These are phyloP conservation scores for Penicillium pancosmium DNA, from an alignment of 495 filamentous ascomycete species.

Conservation along the genomic window DNA sequence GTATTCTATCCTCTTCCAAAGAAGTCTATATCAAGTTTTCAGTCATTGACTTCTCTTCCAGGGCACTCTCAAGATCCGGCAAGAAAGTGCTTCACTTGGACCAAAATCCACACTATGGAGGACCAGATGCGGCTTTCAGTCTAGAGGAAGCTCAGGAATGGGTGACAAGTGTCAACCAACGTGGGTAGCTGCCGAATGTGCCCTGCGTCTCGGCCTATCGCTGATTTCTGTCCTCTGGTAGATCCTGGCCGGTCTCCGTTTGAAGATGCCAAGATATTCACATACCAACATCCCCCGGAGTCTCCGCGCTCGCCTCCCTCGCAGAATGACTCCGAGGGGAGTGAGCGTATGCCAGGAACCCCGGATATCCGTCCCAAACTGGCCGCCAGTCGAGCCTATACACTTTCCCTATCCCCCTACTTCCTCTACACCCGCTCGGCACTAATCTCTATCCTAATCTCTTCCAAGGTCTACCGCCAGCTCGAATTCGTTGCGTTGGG, in stretches of 20 bases:
- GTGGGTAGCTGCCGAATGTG: slow-evolving; percentile 31
- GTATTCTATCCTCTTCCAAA: slow-evolving; percentile 33
- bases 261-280: slow-evolving; percentile 42
- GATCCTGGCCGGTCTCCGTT: slow-evolving; percentile 37
- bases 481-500: slow-evolving; percentile 94
- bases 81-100: slow-evolving; percentile 94
- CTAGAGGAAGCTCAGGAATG: slow-evolving; percentile 80
- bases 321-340: slow-evolving; percentile 4
- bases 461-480: slow-evolving; percentile 83
- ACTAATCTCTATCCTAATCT: slow-evolving; percentile 75
- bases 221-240: slow-evolving; percentile 36
- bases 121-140: slow-evolving; percentile 82
- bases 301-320: slow-evolving; percentile 9
- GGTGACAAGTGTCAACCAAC: slow-evolving; percentile 55
- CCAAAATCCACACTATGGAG: slow-evolving; percentile 84
- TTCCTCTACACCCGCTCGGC: slow-evolving; percentile 82
- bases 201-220: slow-evolving; percentile 10
- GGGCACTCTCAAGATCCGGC: slow-evolving; percentile 86
- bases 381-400: slow-evolving; percentile 75
- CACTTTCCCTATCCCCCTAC: slow-evolving; percentile 80
- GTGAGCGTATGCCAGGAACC: slow-evolving; percentile 11
- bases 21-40: slow-evolving; percentile 39
- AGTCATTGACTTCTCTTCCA: slow-evolving; percentile 58
- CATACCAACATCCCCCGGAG: slow-evolving; percentile 19
- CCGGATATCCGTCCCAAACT: slow-evolving; percentile 38